phyloP scores from a whole-genome alignment of 2,329 filamentous ascomycete genomes.

The Colletotrichum sp. region DNA sequence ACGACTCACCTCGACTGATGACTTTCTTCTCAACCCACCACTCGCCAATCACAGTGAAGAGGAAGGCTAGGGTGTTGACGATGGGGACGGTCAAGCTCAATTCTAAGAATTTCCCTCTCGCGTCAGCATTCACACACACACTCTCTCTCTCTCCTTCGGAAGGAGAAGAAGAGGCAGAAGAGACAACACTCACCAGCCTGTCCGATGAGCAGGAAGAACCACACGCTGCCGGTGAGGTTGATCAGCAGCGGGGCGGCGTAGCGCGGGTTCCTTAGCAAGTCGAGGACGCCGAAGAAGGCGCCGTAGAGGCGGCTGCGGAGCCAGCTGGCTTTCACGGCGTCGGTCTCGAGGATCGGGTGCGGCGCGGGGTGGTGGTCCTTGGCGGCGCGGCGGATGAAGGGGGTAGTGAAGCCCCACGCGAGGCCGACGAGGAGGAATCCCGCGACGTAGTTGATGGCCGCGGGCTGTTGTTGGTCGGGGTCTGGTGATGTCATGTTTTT shows the following conservation, averaged over 20 bases:
- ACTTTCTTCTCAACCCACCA: slow-evolving; percentile 95
- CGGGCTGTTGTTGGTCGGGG: slow-evolving; percentile 40
- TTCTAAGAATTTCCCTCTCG: slow-evolving; percentile 57
- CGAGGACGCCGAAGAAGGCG: slow-evolving; percentile 75
- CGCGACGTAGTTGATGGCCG: slow-evolving; percentile 80
- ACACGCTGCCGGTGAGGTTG: slow-evolving; percentile 91
- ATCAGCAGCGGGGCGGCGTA: slow-evolving; percentile 86
- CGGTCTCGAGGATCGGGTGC: slow-evolving; percentile 59
- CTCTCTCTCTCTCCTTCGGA: too few species aligned
- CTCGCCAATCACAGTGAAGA: slow-evolving; percentile 95
- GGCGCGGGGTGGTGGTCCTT: slow-evolving; percentile 71
- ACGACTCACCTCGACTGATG: slow-evolving; percentile 75
- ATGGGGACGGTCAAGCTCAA: slow-evolving; percentile 93
- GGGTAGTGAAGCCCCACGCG: slow-evolving; percentile 92
- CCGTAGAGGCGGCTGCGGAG: slow-evolving; percentile 67
- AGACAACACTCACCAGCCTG: slow-evolving; percentile 73
- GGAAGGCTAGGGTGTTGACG: slow-evolving; percentile 89
- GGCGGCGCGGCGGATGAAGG: slow-evolving; percentile 89
- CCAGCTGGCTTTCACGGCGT: slow-evolving; percentile 61
- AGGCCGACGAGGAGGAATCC: slow-evolving; percentile 91
- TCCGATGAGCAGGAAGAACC: slow-evolving; percentile 96
- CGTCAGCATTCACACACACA: too few species aligned
- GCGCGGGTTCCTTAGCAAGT: slow-evolving; percentile 79
- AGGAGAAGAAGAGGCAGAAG: too few species aligned
- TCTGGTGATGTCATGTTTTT: slow-evolving; percentile 14